Conservation (phyloP, 352 stramenopile species). For the Phytophthora pini region DNA sequence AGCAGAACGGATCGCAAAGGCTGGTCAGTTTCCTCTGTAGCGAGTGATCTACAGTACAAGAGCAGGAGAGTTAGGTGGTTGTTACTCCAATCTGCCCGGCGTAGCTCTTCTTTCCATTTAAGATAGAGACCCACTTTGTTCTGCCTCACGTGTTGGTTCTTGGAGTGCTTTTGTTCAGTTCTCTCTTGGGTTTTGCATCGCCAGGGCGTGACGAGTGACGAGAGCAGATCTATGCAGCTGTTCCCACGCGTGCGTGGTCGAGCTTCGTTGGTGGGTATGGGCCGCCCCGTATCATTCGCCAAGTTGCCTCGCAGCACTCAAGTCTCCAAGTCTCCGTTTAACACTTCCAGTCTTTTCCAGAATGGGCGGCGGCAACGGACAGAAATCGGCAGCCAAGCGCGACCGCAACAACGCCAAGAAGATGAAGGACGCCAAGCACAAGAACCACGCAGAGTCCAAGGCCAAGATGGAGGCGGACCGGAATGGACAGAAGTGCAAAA, state of each 20-base stretch:
- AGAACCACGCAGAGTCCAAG: conserved; percentile 82
- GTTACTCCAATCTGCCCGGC: not conserved
- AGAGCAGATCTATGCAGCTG: conserved; percentile 30
- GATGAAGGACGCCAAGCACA: conserved; percentile 82
- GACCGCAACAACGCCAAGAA: conserved; percentile 89
- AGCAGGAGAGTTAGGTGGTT: conserved; percentile 3
- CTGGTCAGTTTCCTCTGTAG: conserved; percentile 13
- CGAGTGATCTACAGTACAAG: conserved; percentile 10
- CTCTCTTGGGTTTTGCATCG: not conserved
- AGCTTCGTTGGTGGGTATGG: conserved; percentile 6
- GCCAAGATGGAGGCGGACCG: conserved; percentile 86
- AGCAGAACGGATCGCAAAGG: conserved; percentile 5
- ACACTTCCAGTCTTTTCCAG: not conserved
- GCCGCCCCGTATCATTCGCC: conserved; percentile 18
- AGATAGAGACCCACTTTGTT: conserved; percentile 8
- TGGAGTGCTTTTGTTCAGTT: conserved; percentile 2
- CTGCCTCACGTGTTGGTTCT: not conserved
- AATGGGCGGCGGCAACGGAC: conserved; percentile 87
- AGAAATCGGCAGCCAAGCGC: conserved; percentile 81
- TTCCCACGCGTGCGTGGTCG: conserved; percentile 25
- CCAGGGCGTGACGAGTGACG: conserved; percentile 5
- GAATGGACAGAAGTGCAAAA: conserved; percentile 86
- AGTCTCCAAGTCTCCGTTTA: conserved; percentile 1
- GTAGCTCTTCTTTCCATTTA: conserved; percentile 9
- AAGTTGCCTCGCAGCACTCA: conserved; percentile 27